phyloP scores from a whole-genome alignment of 148 eudicot species.

The Pouteria glomerata region DNA sequence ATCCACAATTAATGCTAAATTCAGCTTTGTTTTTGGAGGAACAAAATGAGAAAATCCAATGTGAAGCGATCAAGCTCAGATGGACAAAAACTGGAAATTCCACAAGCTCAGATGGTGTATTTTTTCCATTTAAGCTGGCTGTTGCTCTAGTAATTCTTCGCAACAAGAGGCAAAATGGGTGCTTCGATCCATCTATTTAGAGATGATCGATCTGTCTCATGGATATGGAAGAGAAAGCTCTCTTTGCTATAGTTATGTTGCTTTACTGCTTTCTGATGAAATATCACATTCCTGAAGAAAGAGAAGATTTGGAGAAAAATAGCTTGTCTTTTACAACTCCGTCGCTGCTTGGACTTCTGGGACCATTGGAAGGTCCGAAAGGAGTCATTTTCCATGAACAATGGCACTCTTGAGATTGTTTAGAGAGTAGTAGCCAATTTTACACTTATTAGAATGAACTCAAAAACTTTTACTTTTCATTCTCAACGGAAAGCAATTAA shows the following conservation, averaged over 20 bases:
- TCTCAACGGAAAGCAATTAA: too few species aligned
- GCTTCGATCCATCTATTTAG: slow-evolving; percentile 14
- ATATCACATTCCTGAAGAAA: slow-evolving; percentile 18
- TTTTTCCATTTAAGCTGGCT: not conserved
- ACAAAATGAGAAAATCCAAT: not conserved
- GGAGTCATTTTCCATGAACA: slow-evolving; percentile 34
- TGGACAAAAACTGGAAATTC: slow-evolving; percentile 6
- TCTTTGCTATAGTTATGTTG: slow-evolving; percentile 20
- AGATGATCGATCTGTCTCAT: slow-evolving; percentile 23
- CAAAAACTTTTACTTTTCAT: not conserved
- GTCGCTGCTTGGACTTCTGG: slow-evolving; percentile 26
- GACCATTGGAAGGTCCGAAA: slow-evolving; percentile 20
- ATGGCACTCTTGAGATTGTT: not conserved
- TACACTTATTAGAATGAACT: too few species aligned
- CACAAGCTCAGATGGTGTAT: too few species aligned
- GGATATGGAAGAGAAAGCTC: slow-evolving; percentile 16
- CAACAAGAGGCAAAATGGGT: slow-evolving; percentile 13
- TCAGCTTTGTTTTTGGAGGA: slow-evolving; percentile 6
- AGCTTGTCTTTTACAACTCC: slow-evolving; percentile 27
- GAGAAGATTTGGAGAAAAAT: slow-evolving; percentile 22
- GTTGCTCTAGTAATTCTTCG: slow-evolving; percentile 8
- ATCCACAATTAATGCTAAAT: not conserved
- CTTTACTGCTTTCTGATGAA: slow-evolving; percentile 15
- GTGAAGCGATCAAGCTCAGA: not conserved
- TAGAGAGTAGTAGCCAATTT: not conserved